A percentile compares a stretch with the other conserved stretches of the same genome.
These are phyloP conservation scores for Tephrocybe sp. DNA, from an alignment of 768 basidiomycete genomes.

Conservation along the genomic window DNA sequence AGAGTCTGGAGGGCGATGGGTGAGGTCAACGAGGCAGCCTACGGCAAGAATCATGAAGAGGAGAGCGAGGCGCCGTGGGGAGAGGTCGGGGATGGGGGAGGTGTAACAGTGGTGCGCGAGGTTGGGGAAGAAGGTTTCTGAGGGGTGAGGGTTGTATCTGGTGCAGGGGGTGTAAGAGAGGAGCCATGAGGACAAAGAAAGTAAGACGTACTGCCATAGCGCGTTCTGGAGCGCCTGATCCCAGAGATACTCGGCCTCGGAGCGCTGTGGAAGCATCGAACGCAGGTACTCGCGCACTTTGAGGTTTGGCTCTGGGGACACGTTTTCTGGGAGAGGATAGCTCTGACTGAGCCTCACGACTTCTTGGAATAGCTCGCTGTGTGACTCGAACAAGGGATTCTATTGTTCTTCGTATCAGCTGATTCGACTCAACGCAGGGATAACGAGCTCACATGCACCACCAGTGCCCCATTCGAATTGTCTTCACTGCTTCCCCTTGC, in stretches of 20 bases:
- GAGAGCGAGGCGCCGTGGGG: constrained; percentile 62
- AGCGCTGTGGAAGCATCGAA: constrained; percentile 51
- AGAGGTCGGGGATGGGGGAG: constrained; percentile 48
- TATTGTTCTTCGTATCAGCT: neutral
- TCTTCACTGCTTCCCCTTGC: neutral
- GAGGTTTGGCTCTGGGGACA: constrained; percentile 52
- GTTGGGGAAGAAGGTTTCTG: constrained; percentile 64
- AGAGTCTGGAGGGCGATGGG: constrained; percentile 41
- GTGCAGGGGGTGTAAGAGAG: neutral
- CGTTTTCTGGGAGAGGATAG: constrained; percentile 51
- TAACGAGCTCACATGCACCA: constrained; percentile 4
- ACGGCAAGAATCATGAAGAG: constrained; percentile 72
- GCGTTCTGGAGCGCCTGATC: constrained; percentile 62
- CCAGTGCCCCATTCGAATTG: neutral
- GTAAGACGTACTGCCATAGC: constrained; percentile 59
- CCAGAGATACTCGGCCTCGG: constrained; percentile 63
- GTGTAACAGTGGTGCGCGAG: constrained; percentile 66
- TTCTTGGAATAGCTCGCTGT: constrained; percentile 37
- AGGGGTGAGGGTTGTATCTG: constrained; percentile 67
- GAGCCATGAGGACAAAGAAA: too few species aligned
- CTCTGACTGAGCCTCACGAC: constrained; percentile 53
- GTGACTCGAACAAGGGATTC: constrained; percentile 18
- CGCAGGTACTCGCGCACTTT: constrained; percentile 57
- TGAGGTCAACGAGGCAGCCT: constrained; percentile 64
- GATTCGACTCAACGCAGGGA: neutral